Evolutionary conservation across 2,329 filamentous ascomycete genomes (phyloP).

Genomic region (Xylariaceae sp.): DNA sequence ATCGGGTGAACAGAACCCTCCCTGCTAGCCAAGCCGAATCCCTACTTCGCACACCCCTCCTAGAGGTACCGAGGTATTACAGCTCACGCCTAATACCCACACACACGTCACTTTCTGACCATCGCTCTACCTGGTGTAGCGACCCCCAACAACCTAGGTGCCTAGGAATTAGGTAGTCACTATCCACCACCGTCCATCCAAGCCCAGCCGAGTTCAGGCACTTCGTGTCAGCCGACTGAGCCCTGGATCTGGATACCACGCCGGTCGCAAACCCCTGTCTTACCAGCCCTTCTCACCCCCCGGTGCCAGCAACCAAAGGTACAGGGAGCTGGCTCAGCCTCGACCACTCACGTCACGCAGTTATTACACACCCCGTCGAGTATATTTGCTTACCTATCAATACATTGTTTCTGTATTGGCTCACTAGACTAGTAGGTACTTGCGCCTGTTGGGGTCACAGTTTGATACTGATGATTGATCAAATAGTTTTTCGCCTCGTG

Average conservation of each 20-base stretch:
- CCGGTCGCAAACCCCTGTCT: conserved; percentile 21
- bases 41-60: conserved; percentile 12
- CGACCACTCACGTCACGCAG: conserved; percentile 33
- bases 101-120: conserved; percentile 9
- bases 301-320: neutral
- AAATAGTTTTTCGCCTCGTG: conserved; percentile 31
- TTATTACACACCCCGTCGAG: conserved; percentile 23
- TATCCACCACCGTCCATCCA: conserved; percentile 19
- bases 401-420: conserved; percentile 6
- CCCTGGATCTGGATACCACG: conserved; percentile 11
- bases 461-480: conserved; percentile 31
- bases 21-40: conserved; percentile 16
- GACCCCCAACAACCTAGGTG: neutral
- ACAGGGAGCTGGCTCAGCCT: conserved; percentile 32
- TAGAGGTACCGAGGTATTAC: conserved; percentile 12
- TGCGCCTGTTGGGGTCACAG: conserved; percentile 26
- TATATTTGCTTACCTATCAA: conserved; percentile 8
- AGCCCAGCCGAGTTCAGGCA: conserved; percentile 27
- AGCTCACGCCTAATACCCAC: neutral
- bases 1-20: conserved; percentile 10
- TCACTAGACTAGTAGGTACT: conserved; percentile 15
- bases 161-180: conserved; percentile 16
- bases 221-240: conserved; percentile 29
- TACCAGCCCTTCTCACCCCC: conserved; percentile 20
- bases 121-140: conserved; percentile 14